Evolutionary conservation across 192 early-diverging fungal genomes (phyloP), one percentile per base, ranked within the genome.

Genomic region (Coemansia sp.): DNA sequence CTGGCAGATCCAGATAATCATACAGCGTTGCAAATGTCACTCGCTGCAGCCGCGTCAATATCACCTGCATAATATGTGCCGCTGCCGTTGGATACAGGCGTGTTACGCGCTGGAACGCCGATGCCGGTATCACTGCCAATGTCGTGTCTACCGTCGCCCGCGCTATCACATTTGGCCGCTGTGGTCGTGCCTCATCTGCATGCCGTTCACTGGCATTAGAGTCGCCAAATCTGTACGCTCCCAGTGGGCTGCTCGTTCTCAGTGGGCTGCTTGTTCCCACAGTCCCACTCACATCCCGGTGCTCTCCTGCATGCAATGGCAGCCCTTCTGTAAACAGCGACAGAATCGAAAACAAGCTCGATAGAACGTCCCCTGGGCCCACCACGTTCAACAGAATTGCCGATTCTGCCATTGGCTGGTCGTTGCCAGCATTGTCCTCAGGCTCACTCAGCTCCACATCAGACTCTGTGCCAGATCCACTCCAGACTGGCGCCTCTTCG

Each of bases 31-130:
- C 83, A 71, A 95, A 87, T 0, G 97, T 98, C 41, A 97, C 95
- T 1, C 97, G 87, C 76, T 98, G 93, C 64, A 99, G 92, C 32
- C 97, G 87, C 1, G 94, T 94, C 65, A 99, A 67, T 61, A 99
- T 96, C 14, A 97, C 94, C 63, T 96, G 97, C 4, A 93, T 88
- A 38, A 99, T 96, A 61, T 96, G 93, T 32, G 97, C 92, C 0
- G 92, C 93, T 0, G 96, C 91, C 53, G 90, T 88, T 19, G 96
- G 95, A 76, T 93, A 94, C 65, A 95, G 93, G 66, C 88, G 87
- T 10, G 90, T 92, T 54, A 98, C 76, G 50, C 90, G 85, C 62
- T 89, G 88, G 68, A 99, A 99, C 1, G 95, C 94, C 63, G 91
- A 87, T 10, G 89, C 94, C 5, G 97, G 97, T 49, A 98, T 94